These are phyloP conservation scores for Avena sativa DNA, from an alignment of 176 grass and related monocot genomes.

Conservation along the genomic window DNA sequence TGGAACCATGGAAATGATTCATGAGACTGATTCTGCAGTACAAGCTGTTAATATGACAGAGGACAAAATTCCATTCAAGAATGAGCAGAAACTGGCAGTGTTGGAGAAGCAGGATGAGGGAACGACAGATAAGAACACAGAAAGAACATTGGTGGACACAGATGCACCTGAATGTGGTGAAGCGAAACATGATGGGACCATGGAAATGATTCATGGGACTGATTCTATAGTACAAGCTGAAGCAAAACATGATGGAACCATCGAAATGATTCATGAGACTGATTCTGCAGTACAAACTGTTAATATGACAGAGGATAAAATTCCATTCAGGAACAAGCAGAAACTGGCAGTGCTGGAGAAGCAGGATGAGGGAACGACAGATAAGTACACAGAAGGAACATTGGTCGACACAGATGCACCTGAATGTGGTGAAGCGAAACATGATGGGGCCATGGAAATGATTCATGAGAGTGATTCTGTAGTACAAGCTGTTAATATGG, in stretches of 20 bases:
- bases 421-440: constrained; percentile 36
- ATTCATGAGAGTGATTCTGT: constrained; percentile 26
- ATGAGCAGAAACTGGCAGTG: constrained; percentile 21
- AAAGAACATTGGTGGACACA: constrained; percentile 16
- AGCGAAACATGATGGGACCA: constrained; percentile 29
- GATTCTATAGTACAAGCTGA: constrained; percentile 30
- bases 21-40: constrained; percentile 24
- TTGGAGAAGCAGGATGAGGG: constrained; percentile 32
- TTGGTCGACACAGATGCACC: constrained; percentile 32
- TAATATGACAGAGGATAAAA: constrained; percentile 3
- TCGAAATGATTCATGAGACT: constrained; percentile 1
- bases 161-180: constrained; percentile 42
- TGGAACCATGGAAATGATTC: background rate
- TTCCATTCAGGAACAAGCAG: constrained; percentile 26
- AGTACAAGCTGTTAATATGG: constrained; percentile 15
- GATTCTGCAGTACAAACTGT: constrained; percentile 29
- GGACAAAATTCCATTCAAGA: background rate
- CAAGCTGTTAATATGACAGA: constrained; percentile 27
- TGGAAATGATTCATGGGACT: constrained; percentile 2
- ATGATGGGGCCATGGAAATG: constrained; percentile 27
- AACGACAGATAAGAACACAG: constrained; percentile 17
- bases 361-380: constrained; percentile 15
- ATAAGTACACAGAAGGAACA: constrained; percentile 16
- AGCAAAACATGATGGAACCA: constrained; percentile 9
- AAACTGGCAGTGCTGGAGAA: constrained; percentile 16